Conservation (phyloP, 2,329 filamentous ascomycete genomes). For the Neofusicoccum umdonicola region DNA sequence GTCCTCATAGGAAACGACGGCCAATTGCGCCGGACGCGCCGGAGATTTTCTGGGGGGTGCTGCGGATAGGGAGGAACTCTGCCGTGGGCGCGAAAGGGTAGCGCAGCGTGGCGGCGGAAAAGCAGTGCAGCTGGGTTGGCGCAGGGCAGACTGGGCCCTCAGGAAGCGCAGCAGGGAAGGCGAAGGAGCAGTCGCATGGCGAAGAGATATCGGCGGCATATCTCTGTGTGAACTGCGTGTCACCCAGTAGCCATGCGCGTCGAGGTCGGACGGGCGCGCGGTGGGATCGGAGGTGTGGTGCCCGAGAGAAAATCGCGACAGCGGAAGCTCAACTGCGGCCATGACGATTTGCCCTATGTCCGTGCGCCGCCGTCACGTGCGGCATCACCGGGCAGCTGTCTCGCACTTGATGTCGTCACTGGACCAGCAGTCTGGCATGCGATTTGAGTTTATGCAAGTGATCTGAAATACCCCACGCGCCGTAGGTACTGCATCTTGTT, state of each 20-base stretch:
- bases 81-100: not conserved
- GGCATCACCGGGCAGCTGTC: too few species aligned
- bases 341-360: not conserved
- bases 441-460: too few species aligned
- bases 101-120: not conserved
- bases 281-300: not conserved
- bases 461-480: too few species aligned
- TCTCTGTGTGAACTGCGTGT: slow-evolving; percentile 22
- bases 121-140: not conserved
- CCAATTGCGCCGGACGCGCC: not conserved
- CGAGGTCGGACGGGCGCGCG: slow-evolving; percentile 2
- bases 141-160: slow-evolving; percentile 28
- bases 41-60: not conserved
- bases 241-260: slow-evolving; percentile 3
- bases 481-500: too few species aligned
- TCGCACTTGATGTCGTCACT: too few species aligned
- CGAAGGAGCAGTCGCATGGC: slow-evolving; percentile 33
- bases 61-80: not conserved
- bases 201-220: slow-evolving; percentile 37
- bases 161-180: slow-evolving; percentile 38
- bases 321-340: not conserved
- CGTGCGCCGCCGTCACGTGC: not conserved
- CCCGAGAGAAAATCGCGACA: slow-evolving; percentile 7
- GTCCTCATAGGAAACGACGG: not conserved
- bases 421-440: too few species aligned